Base-by-base conservation (phyloP, 306 rosid genomes). In the Mimosa pudica region DNA sequence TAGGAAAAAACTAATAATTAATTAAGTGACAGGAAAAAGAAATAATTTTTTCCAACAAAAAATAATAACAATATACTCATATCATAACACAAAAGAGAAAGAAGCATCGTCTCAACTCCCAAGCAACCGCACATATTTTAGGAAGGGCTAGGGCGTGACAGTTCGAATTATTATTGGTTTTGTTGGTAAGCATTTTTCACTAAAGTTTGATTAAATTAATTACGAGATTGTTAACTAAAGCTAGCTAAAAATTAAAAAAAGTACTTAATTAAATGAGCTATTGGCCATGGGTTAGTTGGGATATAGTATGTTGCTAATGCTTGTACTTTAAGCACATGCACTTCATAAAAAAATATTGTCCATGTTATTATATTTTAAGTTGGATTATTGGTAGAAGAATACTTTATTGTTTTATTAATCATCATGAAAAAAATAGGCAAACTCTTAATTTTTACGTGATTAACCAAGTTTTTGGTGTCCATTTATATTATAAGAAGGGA, bases 271-370 rank as follows among this genome's bases (percentile, higher is more conserved):
- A 35, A 46, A n/a, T 38, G 46, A 81, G 64, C 6, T 57, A 54
- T 63, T 77, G 79, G 75, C 75, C 65, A 71, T 77, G 75, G 71
- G 63, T 71, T 64, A 64, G 60, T 71, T 64, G 71, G 60, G 72
- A 20, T 70, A 18, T 70, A n/a, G n/a, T n/a, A 54, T 20, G 2
- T 10, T 17, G 44, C 6, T 38, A 24, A 67, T 74, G 35, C 63
- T 67, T 65, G 65, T 20, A 60, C 36, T 60, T 16, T 52, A 52
- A 57, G 63, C 63, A 57, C 65, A 60, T 20, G 14, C 36, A 60
- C 65, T 62, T 32, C 41, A 33, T 32, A 33, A 30, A 4, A 62
- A 57, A 57, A 57, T 57, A 7, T 20, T 57, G 33, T 57, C 11
- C 8, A 6, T 54, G 10, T 54, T 54, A 54, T 54, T 54, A 7